phyloP scores from a whole-genome alignment of 2,329 filamentous ascomycete species.

The Monosporascus sp. region DNA sequence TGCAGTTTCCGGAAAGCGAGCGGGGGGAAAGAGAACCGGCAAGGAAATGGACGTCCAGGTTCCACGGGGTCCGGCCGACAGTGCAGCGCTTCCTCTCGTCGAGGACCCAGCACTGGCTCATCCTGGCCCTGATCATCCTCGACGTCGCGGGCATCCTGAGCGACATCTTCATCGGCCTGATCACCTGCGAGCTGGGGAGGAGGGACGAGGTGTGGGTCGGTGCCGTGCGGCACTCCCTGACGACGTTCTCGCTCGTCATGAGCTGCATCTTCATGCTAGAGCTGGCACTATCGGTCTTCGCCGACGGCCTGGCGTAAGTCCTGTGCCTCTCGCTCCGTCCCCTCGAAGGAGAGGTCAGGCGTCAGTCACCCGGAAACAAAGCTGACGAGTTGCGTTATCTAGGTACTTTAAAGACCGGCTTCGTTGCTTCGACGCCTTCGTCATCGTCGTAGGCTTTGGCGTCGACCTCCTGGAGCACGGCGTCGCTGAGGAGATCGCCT shows the following conservation, averaged over 20 bases:
- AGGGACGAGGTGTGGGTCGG: conserved; percentile 37
- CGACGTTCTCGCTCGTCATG: conserved; percentile 51
- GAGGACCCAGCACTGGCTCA: conserved; percentile 38
- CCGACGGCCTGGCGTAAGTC: conserved; percentile 54
- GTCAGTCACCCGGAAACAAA: neutral
- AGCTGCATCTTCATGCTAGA: conserved; percentile 62
- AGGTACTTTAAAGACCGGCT: conserved; percentile 56
- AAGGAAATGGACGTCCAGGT: conserved; percentile 5
- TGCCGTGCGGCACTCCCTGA: conserved; percentile 34
- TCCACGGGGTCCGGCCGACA: conserved; percentile 7
- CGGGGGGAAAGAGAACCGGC: neutral
- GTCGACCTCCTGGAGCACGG: conserved; percentile 58
- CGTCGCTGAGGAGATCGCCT: conserved; percentile 57
- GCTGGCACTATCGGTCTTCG: conserved; percentile 52
- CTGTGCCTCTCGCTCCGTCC: neutral
- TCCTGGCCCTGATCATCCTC: conserved; percentile 39
- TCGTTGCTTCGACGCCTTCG: conserved; percentile 57
- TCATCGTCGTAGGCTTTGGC: conserved; percentile 58
- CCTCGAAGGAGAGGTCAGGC: neutral
- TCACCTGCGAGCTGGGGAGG: conserved; percentile 41
- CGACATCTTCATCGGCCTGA: conserved; percentile 43
- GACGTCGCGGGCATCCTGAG: conserved; percentile 41
- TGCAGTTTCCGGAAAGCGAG: conserved; percentile 1
- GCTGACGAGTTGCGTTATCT: neutral
- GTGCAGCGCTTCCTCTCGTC: conserved; percentile 26